Evolutionary conservation across 306 rosid genomes (phyloP).

Genomic region (Inga laurina): DNA sequence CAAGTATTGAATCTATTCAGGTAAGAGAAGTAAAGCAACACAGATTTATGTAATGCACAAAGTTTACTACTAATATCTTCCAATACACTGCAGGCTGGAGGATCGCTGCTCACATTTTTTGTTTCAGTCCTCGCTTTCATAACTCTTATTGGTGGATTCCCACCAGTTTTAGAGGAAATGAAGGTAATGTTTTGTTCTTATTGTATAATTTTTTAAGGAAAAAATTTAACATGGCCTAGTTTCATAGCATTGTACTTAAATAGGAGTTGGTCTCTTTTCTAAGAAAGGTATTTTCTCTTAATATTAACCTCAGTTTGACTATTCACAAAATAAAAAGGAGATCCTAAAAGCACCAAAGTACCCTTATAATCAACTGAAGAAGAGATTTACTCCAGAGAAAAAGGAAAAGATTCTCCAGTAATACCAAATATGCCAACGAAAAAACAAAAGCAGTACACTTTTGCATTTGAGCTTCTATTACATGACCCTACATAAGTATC

Average conservation of each 20-base stretch:
- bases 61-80: no score
- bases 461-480: neutral
- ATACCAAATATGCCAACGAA: neutral
- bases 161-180: slow-evolving; percentile 68
- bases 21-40: neutral
- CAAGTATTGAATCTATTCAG: neutral
- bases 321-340: no score
- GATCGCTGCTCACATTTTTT: slow-evolving; percentile 41
- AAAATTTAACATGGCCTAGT: neutral
- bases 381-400: neutral
- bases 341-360: neutral
- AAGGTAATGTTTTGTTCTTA: slow-evolving; percentile 36
- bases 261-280: neutral
- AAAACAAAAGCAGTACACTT: neutral
- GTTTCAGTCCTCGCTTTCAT: slow-evolving; percentile 51
- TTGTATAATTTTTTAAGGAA: neutral
- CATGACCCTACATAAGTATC: neutral
- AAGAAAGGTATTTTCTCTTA: neutral
- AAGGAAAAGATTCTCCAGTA: neutral
- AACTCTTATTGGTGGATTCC: slow-evolving; percentile 54
- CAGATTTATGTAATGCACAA: no score
- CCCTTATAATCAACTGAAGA: neutral
- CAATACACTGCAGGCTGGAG: slow-evolving; percentile 44
- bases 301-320: neutral
- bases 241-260: neutral